phyloP scores from a whole-genome alignment of 805 yeast species.

The Zygoascus bituminiphila region DNA sequence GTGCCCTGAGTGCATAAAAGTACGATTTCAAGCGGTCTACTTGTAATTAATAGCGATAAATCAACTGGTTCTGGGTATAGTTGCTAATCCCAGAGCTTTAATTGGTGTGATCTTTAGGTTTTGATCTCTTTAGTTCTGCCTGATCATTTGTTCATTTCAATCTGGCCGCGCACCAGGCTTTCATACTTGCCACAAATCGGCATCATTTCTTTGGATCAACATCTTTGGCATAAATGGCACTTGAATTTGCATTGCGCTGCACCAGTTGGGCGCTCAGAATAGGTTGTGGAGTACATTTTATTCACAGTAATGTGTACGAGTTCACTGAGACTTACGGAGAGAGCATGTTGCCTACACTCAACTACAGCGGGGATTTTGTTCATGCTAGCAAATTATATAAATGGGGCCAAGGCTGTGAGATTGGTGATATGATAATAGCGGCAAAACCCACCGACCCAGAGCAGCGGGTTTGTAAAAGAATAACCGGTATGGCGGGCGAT shows the following conservation, averaged over 20 bases:
- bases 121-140: too few species aligned
- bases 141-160: too few species aligned
- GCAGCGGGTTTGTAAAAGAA: constrained; percentile 82
- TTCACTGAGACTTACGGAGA: constrained; percentile 83
- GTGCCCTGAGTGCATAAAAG: too few species aligned
- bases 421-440: constrained; percentile 87
- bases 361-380: constrained; percentile 63
- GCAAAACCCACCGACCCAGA: constrained; percentile 82
- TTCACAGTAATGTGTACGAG: constrained; percentile 61
- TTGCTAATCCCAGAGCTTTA: too few species aligned
- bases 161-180: too few species aligned
- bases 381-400: constrained; percentile 56
- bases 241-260: background rate
- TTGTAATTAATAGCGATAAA: too few species aligned
- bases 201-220: too few species aligned
- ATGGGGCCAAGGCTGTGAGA: constrained; percentile 56
- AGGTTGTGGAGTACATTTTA: constrained; percentile 44
- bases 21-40: too few species aligned
- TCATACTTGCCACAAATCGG: too few species aligned
- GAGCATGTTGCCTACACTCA: constrained; percentile 89
- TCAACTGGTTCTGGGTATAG: too few species aligned
- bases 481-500: constrained; percentile 96
- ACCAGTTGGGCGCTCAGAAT: constrained; percentile 27
- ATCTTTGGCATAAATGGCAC: background rate
- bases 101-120: too few species aligned